Base-by-base conservation (phyloP, 2,329 filamentous ascomycete genomes). In the Trichoderma sp. region DNA sequence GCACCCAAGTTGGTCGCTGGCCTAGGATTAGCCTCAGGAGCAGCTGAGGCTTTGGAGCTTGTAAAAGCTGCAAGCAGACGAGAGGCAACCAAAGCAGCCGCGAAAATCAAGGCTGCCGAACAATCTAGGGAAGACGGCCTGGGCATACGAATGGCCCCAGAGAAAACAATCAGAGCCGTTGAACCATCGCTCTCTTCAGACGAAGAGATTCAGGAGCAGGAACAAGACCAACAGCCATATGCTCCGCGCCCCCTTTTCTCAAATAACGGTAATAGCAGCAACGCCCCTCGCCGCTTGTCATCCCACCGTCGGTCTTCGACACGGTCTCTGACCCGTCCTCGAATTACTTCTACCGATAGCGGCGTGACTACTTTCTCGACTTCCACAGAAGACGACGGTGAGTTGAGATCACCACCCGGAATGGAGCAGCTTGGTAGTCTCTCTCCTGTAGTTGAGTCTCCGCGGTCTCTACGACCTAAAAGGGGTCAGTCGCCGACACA, bases 401-500 rank as follows among this genome's bases (percentile, higher is more conserved):
- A 70, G 21, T 19, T 52, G 33, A 49, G 61, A 24, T 61, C 65
- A 19, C 65, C 66, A 27, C 70, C 71, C 1, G 72, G 71, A 21
- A 71, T 73, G 10, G 72, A 74, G 29, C 69, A 68, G 61, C 76
- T 70, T 64, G 75, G 71, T 68, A 80, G 78, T 56, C 78, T 87
- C 5, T 85, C 85, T 0, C 85, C 85, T 1, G 84, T 87, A 6
- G 77, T 77, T 14, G 85, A 87, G 72, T 85, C 83, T 0, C 84
- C 83, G 3, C 75, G 75, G 72, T 84, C 83, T 0, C 83, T 83
- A 4, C 75, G 76, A 1, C 37, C 53, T 8, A 72, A 65, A 53
- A 72, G 73, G 40, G 74, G 78, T 27, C 76, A 76, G 19, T 78
- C 80, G 40, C 78, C 78, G 16, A 78, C 74, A 13, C 70, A 73